Percentiles rank a stretch among this genome's conserved stretches.
phyloP scores from a whole-genome alignment of 2,329 filamentous ascomycete species.

The Diplodia corticola region DNA sequence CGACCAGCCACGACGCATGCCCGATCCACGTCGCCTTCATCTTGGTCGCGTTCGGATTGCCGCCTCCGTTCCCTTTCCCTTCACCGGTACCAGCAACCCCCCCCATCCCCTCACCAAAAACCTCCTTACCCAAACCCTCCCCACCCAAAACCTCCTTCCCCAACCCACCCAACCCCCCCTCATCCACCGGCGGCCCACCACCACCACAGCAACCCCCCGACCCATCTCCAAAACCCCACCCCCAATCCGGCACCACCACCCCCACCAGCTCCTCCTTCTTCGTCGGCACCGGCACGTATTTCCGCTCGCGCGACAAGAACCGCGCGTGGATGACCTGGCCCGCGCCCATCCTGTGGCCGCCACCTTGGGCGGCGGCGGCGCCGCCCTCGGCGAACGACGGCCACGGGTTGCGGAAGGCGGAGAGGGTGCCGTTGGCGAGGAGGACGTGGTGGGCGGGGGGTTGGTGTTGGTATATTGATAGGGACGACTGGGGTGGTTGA shows the following conservation, averaged over 20 bases:
- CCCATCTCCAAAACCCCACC: background rate
- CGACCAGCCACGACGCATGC: conserved; percentile 52
- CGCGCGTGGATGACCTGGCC: conserved; percentile 37
- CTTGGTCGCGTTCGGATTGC: conserved; percentile 3
- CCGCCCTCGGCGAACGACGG: conserved; percentile 39
- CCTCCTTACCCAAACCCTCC: conserved; percentile 37
- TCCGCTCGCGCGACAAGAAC: conserved; percentile 40
- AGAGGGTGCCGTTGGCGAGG: conserved; percentile 29
- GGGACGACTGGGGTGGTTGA: too few relatives aligned
- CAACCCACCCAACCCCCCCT: background rate
- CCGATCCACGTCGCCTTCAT: conserved; percentile 54
- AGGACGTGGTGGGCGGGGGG: conserved; percentile 15
- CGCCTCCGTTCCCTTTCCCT: background rate
- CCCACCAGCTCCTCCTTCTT: conserved; percentile 44
- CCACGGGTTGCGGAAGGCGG: conserved; percentile 53
- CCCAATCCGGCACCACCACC: conserved; percentile 45
- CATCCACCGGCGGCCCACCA: background rate
- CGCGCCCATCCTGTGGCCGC: conserved; percentile 23
- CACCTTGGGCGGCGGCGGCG: conserved; percentile 26
- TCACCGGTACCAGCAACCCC: conserved; percentile 46
- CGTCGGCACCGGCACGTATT: conserved; percentile 50
- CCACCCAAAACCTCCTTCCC: background rate
- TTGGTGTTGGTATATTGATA: background rate
- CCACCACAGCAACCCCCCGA: background rate
- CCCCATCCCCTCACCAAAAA: conserved; percentile 38